These are phyloP conservation scores for Aspergillus latus DNA, from an alignment of 2,329 filamentous ascomycete species.

Conservation along the genomic window DNA sequence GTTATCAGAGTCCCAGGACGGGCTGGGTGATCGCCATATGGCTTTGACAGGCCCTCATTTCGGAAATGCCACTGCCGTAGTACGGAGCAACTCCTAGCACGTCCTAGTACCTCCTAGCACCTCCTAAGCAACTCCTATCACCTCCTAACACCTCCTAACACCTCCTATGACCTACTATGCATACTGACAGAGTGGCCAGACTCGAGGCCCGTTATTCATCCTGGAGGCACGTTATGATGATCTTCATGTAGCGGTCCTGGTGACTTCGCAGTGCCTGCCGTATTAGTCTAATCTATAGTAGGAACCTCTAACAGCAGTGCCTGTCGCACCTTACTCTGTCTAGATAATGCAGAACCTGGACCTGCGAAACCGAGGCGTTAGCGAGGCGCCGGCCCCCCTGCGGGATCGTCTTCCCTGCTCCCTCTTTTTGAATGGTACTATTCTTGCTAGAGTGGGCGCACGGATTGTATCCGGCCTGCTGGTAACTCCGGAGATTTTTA, in stretches of 20 bases:
- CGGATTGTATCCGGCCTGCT: slow-evolving; percentile 11
- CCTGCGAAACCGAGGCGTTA: neutral
- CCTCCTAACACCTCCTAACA: no score
- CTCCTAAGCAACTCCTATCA: no score
- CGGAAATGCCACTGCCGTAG: no score
- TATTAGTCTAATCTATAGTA: neutral
- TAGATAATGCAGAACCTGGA: neutral
- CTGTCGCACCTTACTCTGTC: neutral
- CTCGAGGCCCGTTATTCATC: neutral
- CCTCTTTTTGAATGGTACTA: neutral
- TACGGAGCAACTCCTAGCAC: no score
- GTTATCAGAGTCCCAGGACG: neutral
- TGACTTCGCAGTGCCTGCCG: slow-evolving; percentile 9
- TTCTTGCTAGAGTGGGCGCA: slow-evolving; percentile 6
- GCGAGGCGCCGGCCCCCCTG: neutral
- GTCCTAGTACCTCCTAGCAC: no score
- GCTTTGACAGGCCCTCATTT: neutral
- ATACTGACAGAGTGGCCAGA: no score
- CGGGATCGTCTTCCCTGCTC: neutral
- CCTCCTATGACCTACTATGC: no score
- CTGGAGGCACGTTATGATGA: neutral
- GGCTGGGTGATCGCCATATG: neutral
- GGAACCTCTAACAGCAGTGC: no score
- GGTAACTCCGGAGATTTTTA: neutral
- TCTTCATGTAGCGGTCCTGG: neutral